These are phyloP conservation scores for Fusarium musae DNA, from an alignment of 2,329 filamentous ascomycete species.

Conservation along the genomic window DNA sequence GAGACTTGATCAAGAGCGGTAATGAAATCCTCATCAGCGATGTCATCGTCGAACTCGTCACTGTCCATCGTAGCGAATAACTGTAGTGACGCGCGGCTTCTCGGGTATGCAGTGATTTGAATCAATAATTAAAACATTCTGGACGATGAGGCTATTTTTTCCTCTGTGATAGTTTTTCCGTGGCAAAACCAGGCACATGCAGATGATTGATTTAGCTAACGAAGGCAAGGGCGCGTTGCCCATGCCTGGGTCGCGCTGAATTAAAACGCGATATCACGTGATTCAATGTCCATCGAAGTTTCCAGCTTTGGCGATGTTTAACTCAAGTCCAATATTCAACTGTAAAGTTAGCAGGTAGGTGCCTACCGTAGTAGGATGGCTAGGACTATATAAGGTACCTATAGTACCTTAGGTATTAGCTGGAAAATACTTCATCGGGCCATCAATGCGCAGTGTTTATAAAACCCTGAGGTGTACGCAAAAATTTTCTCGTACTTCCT, in stretches of 20 bases:
- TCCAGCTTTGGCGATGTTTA: background rate
- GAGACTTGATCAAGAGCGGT: constrained; percentile 65
- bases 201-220: background rate
- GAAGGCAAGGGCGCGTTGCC: constrained; percentile 21
- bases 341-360: background rate
- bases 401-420: background rate
- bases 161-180: background rate
- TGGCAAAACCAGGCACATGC: background rate
- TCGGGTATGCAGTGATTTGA: background rate
- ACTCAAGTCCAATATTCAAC: background rate
- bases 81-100: background rate
- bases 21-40: constrained; percentile 74
- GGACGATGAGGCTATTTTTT: background rate
- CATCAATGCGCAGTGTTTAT: background rate
- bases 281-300: background rate
- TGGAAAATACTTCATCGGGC: background rate
- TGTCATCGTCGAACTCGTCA: constrained; percentile 72
- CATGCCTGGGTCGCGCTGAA: background rate
- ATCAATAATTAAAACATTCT: constrained; percentile 18
- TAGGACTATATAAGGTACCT: background rate
- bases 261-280: constrained; percentile 45
- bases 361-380: background rate
- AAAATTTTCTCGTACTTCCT: background rate
- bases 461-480: background rate
- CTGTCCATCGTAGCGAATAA: constrained; percentile 57